phyloP scores from a whole-genome alignment of 2,329 filamentous ascomycete genomes.

The Colletotrichum sp. region DNA sequence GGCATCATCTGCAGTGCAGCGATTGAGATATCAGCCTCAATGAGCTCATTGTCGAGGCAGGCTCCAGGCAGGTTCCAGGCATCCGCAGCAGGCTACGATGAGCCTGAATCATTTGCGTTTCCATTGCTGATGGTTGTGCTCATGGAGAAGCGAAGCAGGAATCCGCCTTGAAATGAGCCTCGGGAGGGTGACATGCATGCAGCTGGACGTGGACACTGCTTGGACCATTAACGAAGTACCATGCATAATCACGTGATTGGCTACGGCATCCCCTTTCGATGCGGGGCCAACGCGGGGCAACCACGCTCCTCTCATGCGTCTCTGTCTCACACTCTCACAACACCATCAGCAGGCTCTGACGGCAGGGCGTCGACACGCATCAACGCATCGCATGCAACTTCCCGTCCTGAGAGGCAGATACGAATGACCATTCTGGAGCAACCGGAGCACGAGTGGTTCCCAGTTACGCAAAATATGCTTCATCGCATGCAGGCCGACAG shows the following conservation, averaged over 20 bases:
- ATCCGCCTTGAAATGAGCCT: background rate
- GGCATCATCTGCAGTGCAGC: background rate
- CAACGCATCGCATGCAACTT: background rate
- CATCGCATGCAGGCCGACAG: background rate
- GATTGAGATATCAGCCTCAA: background rate
- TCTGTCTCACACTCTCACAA: background rate
- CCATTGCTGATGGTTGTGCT: background rate
- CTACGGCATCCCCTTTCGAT: background rate
- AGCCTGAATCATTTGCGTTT: background rate
- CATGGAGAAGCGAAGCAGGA: background rate
- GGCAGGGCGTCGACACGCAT: background rate
- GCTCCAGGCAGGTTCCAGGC: background rate
- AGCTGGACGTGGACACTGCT: background rate
- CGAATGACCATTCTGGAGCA: background rate
- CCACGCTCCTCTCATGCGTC: background rate
- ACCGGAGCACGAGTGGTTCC: background rate
- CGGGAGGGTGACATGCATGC: background rate
- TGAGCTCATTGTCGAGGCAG: background rate
- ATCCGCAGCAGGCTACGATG: background rate
- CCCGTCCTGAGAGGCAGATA: background rate
- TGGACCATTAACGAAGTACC: background rate
- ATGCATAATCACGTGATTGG: background rate
- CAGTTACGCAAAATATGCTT: background rate
- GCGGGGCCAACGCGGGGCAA: background rate
- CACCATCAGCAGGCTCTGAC: background rate